A percentile compares a stretch with the other conserved stretches of the same genome.
Evolutionary conservation across 2,329 filamentous ascomycete genomes (phyloP).

Genomic region (Stagonosporopsis chrysanthemi): DNA sequence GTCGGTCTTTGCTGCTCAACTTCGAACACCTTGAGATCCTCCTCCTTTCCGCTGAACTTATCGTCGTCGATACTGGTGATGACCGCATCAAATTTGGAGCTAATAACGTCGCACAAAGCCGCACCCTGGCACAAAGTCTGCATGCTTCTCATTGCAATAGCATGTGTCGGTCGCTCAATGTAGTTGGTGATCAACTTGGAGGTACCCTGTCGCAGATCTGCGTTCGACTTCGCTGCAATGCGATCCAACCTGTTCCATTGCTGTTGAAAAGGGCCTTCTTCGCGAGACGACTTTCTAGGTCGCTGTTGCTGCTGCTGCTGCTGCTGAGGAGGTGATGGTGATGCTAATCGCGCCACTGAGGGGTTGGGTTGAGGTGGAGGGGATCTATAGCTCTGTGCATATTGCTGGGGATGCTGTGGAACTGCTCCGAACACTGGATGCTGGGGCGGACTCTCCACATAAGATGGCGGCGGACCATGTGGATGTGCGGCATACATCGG

Average conservation of each 20-base stretch:
- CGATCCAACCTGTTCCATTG: slow-evolving; percentile 42
- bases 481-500: slow-evolving; percentile 18
- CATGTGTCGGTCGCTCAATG: slow-evolving; percentile 41
- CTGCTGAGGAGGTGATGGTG: slow-evolving; percentile 28
- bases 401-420: slow-evolving; percentile 27
- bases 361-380: slow-evolving; percentile 29
- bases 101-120: slow-evolving; percentile 66
- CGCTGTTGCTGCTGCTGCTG: slow-evolving; percentile 11
- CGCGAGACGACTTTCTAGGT: slow-evolving; percentile 16
- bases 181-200: slow-evolving; percentile 38
- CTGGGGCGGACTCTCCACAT: slow-evolving; percentile 26
- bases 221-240: slow-evolving; percentile 40
- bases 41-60: slow-evolving; percentile 60
- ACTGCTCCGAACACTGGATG: slow-evolving; percentile 32
- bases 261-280: slow-evolving; percentile 33
- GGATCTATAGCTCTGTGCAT: slow-evolving; percentile 24
- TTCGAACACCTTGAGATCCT: slow-evolving; percentile 55
- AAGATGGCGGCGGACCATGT: slow-evolving; percentile 17
- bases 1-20: slow-evolving; percentile 22
- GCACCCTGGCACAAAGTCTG: slow-evolving; percentile 51
- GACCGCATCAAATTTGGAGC: slow-evolving; percentile 69
- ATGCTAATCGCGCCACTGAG: slow-evolving; percentile 32
- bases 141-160: slow-evolving; percentile 44
- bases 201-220: slow-evolving; percentile 38
- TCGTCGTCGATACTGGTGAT: slow-evolving; percentile 77